phyloP scores from a whole-genome alignment of 2,329 filamentous ascomycete genomes.

The Penicillium sp. region DNA sequence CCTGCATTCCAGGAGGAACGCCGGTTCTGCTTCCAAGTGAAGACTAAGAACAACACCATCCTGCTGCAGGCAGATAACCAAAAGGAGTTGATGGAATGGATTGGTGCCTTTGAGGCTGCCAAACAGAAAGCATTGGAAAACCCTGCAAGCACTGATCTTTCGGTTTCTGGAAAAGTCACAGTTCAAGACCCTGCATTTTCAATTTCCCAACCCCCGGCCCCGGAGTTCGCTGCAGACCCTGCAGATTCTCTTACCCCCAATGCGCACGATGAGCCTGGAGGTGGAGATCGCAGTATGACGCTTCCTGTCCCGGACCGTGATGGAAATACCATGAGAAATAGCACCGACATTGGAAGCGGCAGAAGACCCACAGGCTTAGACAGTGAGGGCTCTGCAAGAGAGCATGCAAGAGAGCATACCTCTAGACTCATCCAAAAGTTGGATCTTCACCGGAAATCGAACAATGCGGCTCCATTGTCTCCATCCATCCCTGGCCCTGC shows the following conservation, averaged over 20 bases:
- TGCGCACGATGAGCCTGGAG: conserved; percentile 54
- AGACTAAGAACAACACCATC: conserved; percentile 90
- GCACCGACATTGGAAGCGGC: conserved; percentile 63
- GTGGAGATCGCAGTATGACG: conserved; percentile 61
- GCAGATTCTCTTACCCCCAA: conserved; percentile 63
- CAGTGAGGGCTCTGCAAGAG: conserved; percentile 64
- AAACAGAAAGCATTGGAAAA: conserved; percentile 89
- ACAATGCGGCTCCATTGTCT: conserved; percentile 54
- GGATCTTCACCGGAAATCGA: conserved; percentile 78
- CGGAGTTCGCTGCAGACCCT: conserved; percentile 83
- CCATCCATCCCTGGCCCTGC: conserved; percentile 46
- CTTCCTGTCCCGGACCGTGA: conserved; percentile 66
- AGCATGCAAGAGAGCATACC: conserved; percentile 73
- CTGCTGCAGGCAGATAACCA: conserved; percentile 93
- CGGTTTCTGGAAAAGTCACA: conserved; percentile 42
- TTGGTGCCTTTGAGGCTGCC: conserved; percentile 86
- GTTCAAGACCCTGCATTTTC: conserved; percentile 75
- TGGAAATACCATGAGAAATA: conserved; percentile 58
- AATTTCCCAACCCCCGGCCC: conserved; percentile 81
- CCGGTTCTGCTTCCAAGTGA: conserved; percentile 96
- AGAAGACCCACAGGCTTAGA: conserved; percentile 53
- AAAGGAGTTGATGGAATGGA: conserved; percentile 87
- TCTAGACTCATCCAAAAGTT: conserved; percentile 89
- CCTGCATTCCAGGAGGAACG: conserved; percentile 90
- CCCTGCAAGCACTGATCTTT: conserved; percentile 53